Evolutionary conservation across 1,284 basidiomycete genomes (phyloP), one percentile per base, ranked within the genome.

Genomic region (Athelia psychrophila): DNA sequence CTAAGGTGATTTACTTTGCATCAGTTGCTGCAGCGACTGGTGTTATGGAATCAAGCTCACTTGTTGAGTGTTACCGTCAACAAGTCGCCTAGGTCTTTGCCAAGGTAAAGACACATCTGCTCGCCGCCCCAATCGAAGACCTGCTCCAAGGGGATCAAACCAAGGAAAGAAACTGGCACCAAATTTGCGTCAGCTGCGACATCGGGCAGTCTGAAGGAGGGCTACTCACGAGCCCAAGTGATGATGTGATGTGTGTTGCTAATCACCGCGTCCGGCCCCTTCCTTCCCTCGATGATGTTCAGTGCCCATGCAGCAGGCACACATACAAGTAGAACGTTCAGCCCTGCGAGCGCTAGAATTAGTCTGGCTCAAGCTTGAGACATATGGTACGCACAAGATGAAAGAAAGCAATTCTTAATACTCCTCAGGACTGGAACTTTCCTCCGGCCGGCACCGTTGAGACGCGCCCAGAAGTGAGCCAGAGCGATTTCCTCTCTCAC

Each of bases 231-330:
- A 42, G 38, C 9, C 38, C 38, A 42, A n/a, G n/a, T n/a, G 16
- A 42, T 16, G 38, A 42, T n/a, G 38, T 42, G 38, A 22, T n/a
- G 38, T 16, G 16, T 8, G n/a, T 18, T 42, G n/a, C n/a, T n/a
- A 30, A 30, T 30, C 8, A 8, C 38, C 16, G 6, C 38, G 5
- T 4, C 57, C 60, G 23, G 58, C 9, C n/a, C n/a, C 33, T 42
- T n/a, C 16, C 38, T 16, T 49, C 50, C 47, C 50, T 58, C 60
- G 12, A 49, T 52, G 50, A 80, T 86, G 59, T 86, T 81, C 0
- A 78, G 72, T 2, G 69, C 74, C 85, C 85, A 89, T 8, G 84
- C 80, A 30, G 87, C 55, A 0, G 86, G 85, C 9, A 87, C 73
- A 58, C 83, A 74, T 1, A 87, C 19, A n/a, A 87, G 58, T 27